These are phyloP conservation scores for Tausonia pullulans DNA, from an alignment of 1,284 basidiomycete genomes.

Conservation along the genomic window DNA sequence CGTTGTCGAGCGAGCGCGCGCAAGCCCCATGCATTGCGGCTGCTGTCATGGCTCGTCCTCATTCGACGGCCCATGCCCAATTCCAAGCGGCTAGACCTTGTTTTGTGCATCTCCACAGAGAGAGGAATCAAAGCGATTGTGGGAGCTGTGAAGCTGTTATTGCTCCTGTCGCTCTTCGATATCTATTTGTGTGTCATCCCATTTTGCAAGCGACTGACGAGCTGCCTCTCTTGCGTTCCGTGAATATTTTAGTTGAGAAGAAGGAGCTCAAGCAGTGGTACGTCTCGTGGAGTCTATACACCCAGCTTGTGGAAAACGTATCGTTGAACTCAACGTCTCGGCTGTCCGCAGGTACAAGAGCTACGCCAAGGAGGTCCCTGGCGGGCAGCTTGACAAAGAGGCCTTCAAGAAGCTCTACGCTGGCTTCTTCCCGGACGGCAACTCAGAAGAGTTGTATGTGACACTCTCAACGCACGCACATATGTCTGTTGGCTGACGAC, in stretches of 20 bases:
- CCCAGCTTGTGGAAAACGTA: no score
- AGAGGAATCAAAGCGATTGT: no score
- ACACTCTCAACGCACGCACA: no score
- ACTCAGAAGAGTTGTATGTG: constrained; percentile 69
- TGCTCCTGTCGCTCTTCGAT: no score
- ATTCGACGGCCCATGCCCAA: no score
- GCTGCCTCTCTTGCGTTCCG: not conserved
- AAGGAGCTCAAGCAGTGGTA: constrained; percentile 98
- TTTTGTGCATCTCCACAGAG: no score
- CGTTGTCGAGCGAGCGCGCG: not conserved
- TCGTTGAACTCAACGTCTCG: no score
- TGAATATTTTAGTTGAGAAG: constrained; percentile 71
- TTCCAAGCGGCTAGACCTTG: no score
- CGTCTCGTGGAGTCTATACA: not conserved
- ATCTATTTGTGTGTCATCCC: no score
- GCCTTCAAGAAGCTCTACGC: constrained; percentile 98
- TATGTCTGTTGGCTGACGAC: no score
- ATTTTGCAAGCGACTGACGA: not conserved
- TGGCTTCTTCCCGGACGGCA: constrained; percentile 99
- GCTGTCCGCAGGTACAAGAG: constrained; percentile 74
- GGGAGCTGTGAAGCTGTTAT: no score
- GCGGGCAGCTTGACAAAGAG: constrained; percentile 87
- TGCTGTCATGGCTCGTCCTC: not conserved
- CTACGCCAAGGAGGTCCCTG: constrained; percentile 96
- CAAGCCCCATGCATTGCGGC: not conserved